These are phyloP conservation scores for Rubus parviflorus DNA, from an alignment of 306 rosid genomes.

Conservation along the genomic window DNA sequence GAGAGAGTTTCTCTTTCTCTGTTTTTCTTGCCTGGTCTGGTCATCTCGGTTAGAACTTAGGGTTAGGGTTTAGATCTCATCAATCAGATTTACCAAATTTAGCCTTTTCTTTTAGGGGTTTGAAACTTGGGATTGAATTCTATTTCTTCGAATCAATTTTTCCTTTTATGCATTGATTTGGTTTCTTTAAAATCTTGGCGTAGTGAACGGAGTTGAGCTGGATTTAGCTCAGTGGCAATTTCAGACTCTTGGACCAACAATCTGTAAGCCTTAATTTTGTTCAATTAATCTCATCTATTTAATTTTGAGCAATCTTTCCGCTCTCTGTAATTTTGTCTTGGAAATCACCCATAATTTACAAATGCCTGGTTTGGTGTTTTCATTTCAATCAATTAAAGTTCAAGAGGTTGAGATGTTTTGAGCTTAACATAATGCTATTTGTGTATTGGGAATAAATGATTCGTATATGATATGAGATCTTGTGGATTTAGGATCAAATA, in stretches of 20 bases:
- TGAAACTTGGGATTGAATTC: not conserved
- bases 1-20: not conserved
- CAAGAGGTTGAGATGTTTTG: not conserved
- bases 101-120: slow-evolving; percentile 1
- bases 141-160: not conserved
- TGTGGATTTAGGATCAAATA: slow-evolving; percentile 25
- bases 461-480: slow-evolving; percentile 5
- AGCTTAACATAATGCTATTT: not conserved
- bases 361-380: too few species aligned
- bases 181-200: slow-evolving; percentile 12
- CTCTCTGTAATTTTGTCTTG: slow-evolving; percentile 19
- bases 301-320: not conserved
- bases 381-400: too few species aligned
- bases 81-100: slow-evolving; percentile 17
- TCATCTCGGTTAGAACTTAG: slow-evolving; percentile 19
- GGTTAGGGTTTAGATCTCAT: slow-evolving; percentile 43
- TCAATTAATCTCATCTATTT: not conserved
- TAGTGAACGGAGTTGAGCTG: slow-evolving; percentile 28
- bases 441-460: not conserved
- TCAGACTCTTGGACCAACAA: slow-evolving; percentile 30
- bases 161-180: not conserved
- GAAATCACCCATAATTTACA: too few species aligned
- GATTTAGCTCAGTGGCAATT: slow-evolving; percentile 16
- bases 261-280: slow-evolving; percentile 22
- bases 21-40: not conserved